Base-by-base conservation (phyloP, 140 eudicot species). In the Senecio squalidus region DNA sequence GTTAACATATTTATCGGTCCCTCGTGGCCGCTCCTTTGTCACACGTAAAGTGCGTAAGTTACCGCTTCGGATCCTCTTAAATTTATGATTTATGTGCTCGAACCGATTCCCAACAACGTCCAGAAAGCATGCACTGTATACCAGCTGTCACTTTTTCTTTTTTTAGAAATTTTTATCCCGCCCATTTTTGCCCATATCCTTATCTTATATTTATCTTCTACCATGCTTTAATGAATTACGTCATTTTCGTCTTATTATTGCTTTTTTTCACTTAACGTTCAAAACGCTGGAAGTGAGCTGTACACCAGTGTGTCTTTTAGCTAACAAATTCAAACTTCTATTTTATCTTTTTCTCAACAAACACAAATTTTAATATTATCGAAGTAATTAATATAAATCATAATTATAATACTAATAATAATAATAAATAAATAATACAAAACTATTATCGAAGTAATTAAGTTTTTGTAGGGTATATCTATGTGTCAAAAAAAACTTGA, bases 31-130 rank as follows among this genome's bases (percentile, higher is more conserved):
- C 29, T 47, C 54, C 28, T 21, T 17, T 31, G 29, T 55, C 46
- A 55, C 45, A 28, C 17, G 45, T 28, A 30, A 2, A 1, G 46
- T 29, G 39, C 40, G n/a, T 28, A 41, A 54, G 23, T 28, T n/a
- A 18, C 17, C 46, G 3, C 62, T 15, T 55, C 3, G 62, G 62
- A 55, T 55, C 62, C 44, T 53, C 55, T 48, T 18, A 48, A 10
- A 4, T 5, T n/a, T n/a, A n/a, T n/a, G n/a, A n/a, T n/a, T n/a
- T n/a, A n/a, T n/a, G n/a, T n/a, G n/a, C n/a, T n/a, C n/a, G n/a
- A n/a, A n/a, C n/a, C n/a, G n/a, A n/a, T n/a, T n/a, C n/a, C n/a
- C n/a, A n/a, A n/a, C n/a, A n/a, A n/a, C n/a, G n/a, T n/a, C n/a
- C n/a, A n/a, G n/a, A 58, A 36, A 6, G 5, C n/a, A 44, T 20